Evolutionary conservation across 805 yeast genomes (phyloP).

Genomic region (Candida odintsovae): DNA sequence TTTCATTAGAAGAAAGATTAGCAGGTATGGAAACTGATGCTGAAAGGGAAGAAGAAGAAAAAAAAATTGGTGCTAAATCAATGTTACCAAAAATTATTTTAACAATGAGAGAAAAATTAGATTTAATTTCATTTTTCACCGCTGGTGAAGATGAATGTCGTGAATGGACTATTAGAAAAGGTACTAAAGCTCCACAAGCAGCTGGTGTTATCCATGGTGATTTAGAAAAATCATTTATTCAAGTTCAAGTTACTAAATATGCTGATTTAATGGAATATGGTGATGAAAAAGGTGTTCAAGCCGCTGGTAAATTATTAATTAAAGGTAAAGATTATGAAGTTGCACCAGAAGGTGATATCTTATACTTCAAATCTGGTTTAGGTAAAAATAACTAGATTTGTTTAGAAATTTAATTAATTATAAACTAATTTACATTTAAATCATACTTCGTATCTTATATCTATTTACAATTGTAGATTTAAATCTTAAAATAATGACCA

Average conservation of each 20-base stretch:
- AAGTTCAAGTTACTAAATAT: constrained; percentile 89
- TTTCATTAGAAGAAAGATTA: constrained; percentile 85
- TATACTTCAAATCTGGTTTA: constrained; percentile 91
- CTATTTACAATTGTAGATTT: background rate
- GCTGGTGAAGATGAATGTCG: constrained; percentile 95
- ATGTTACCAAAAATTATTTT: constrained; percentile 84
- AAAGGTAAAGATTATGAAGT: constrained; percentile 95
- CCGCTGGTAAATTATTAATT: constrained; percentile 82
- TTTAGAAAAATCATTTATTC: constrained; percentile 88
- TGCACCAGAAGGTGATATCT: constrained; percentile 82
- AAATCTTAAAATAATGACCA: constrained; percentile 31
- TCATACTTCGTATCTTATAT: background rate
- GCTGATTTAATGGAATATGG: constrained; percentile 68
- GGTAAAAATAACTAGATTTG: constrained; percentile 45
- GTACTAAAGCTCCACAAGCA: constrained; percentile 96
- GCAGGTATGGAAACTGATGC: constrained; percentile 82
- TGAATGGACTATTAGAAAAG: constrained; percentile 94
- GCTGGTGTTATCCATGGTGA: constrained; percentile 98
- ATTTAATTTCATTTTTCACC: constrained; percentile 90
- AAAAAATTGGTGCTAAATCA: constrained; percentile 65
- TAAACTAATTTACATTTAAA: no score
- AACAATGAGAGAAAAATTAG: constrained; percentile 80
- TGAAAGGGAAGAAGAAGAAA: constrained; percentile 72
- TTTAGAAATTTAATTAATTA: background rate
- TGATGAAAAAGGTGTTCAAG: constrained; percentile 77